Base-by-base conservation (phyloP, 345 rosid species). In the Gossypium australe region DNA sequence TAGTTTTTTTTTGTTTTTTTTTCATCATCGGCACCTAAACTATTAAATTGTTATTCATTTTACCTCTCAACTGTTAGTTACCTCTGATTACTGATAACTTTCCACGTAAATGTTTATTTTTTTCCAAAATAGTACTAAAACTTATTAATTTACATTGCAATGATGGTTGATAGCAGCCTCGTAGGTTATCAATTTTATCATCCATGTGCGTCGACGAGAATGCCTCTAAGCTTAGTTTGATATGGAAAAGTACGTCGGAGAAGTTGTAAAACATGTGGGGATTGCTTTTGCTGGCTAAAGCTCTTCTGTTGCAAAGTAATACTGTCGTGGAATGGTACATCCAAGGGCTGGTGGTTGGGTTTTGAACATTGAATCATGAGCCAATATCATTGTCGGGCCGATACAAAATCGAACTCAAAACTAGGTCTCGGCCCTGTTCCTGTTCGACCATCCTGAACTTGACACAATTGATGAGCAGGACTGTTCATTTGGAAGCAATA, bases 211-310 rank as follows among this genome's bases (percentile, higher is more conserved):
- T 66, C 0, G 98, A 97, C 27, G 78, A 83, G 56, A 90, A 94
- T 16, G 92, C 86, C 67, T 94, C 92, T 20, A 94, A 71, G 52
- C 93, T 83, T 8, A 94, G 49, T 14, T 92, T 97, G 0, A 94
- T 92, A 0, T 96, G 96, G 10, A 82, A 94, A 48, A 86, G 68
- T 0, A 85, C 91, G 9, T 84, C 83, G 0, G 84, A 82, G 82
- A 90, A 92, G 9, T 82, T 77, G 60, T 94, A 94, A 18, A 49
- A 73, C 3, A 25, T n/a, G 68, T 92, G 90, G 29, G 97, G 88
- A 57, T 93, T 93, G 83, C 97, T 93, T 41, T 95, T 95, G 2
- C 92, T 94, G 6, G 90, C 92, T 1, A 94, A 90, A 43, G 88
- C 88, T 24, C 92, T 80, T 3, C 97, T 93, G n/a, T 91, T 96